These are phyloP conservation scores for Cylindrodendrum hubeiense DNA, from an alignment of 2,329 filamentous ascomycete species.

Conservation along the genomic window DNA sequence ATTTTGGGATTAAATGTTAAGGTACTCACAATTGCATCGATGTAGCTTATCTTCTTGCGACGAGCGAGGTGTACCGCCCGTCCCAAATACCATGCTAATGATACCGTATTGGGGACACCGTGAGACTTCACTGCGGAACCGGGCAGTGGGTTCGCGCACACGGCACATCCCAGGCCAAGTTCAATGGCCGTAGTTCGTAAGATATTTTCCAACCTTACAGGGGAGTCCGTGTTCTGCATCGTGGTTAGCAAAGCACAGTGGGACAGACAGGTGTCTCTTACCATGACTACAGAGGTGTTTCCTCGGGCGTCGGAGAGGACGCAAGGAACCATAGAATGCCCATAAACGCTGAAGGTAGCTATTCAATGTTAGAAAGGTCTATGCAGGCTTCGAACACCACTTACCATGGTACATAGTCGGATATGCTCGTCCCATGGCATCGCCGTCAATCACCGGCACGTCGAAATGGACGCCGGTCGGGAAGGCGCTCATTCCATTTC, in stretches of 20 bases:
- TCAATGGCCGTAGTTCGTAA: slow-evolving; percentile 53
- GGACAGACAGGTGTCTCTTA: not conserved
- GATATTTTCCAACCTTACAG: slow-evolving; percentile 50
- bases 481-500: slow-evolving; percentile 54
- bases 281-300: slow-evolving; percentile 50
- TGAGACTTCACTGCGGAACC: slow-evolving; percentile 50
- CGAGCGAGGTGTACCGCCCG: slow-evolving; percentile 54
- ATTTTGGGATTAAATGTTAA: accelerated
- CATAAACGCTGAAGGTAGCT: slow-evolving; percentile 55
- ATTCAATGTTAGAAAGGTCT: not conserved
- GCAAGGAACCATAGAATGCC: slow-evolving; percentile 51
- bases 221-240: slow-evolving; percentile 49
- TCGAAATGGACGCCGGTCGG: slow-evolving; percentile 50
- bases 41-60: slow-evolving; percentile 39
- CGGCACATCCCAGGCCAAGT: slow-evolving; percentile 53
- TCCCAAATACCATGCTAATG: slow-evolving; percentile 67
- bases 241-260: not conserved
- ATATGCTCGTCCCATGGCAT: slow-evolving; percentile 54
- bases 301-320: slow-evolving; percentile 53
- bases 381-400: not conserved
- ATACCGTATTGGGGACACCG: slow-evolving; percentile 58
- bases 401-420: slow-evolving; percentile 53
- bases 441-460: slow-evolving; percentile 52
- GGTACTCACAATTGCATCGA: slow-evolving; percentile 40
- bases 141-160: slow-evolving; percentile 49